These are phyloP conservation scores for Arachis hypogaea DNA, from an alignment of 306 rosid species.

Conservation along the genomic window DNA sequence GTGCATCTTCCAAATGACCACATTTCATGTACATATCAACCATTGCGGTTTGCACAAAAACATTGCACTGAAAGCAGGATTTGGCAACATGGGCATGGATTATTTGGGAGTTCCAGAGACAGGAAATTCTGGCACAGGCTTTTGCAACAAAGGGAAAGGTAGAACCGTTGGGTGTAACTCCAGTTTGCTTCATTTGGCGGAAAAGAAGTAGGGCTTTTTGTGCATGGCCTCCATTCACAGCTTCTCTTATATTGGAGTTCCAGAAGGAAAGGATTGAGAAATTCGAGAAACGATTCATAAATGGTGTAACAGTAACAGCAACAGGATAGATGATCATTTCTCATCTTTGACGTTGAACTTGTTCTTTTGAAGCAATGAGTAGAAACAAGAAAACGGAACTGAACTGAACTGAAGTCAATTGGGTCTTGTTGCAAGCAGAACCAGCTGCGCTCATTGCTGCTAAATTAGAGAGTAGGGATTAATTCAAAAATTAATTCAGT, in stretches of 20 bases:
- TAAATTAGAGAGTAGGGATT: no score
- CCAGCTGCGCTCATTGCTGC: no score
- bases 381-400: not conserved
- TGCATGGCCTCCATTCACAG: constrained; percentile 49
- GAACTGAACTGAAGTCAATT: not conserved
- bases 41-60: constrained; percentile 56
- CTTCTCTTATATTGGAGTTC: constrained; percentile 49
- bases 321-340: constrained; percentile 30
- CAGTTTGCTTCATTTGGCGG: constrained; percentile 53
- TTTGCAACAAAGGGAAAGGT: constrained; percentile 55
- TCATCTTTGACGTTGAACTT: constrained; percentile 19
- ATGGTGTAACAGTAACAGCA: constrained; percentile 12
- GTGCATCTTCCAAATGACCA: constrained; percentile 48
- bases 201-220: constrained; percentile 48
- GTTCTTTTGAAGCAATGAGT: not conserved
- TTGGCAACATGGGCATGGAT: constrained; percentile 53
- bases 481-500: no score
- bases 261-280: constrained; percentile 38
- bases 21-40: constrained; percentile 62
- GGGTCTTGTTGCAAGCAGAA: no score
- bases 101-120: constrained; percentile 47
- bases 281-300: constrained; percentile 34
- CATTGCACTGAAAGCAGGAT: constrained; percentile 48
- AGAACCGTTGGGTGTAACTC: constrained; percentile 51
- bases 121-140: constrained; percentile 55